Evolutionary conservation across 2,329 filamentous ascomycete genomes (phyloP).

Genomic region (Botrytis pseudocinerea): DNA sequence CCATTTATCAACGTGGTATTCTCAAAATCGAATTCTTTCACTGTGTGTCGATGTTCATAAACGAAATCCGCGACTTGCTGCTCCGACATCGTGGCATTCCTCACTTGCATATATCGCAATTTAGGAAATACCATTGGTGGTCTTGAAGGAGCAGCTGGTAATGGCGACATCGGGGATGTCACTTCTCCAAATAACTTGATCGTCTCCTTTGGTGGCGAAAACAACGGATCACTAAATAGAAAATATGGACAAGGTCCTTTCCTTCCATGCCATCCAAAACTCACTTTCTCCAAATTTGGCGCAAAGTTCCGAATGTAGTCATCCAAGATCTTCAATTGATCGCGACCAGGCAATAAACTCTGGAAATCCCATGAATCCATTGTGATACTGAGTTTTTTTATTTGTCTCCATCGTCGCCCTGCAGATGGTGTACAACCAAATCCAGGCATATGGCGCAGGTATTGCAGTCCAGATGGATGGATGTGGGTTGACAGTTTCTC

Average conservation of each 20-base stretch:
- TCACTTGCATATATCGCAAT: slow-evolving; percentile 67
- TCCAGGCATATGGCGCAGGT: slow-evolving; percentile 72
- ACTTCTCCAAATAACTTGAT: slow-evolving; percentile 65
- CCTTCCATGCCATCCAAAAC: slow-evolving; percentile 73
- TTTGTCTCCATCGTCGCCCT: slow-evolving; percentile 72
- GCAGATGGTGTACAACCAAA: slow-evolving; percentile 75
- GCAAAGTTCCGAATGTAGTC: slow-evolving; percentile 75
- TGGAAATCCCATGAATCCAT: slow-evolving; percentile 70
- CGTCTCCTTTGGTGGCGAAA: slow-evolving; percentile 54
- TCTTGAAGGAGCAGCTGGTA: slow-evolving; percentile 54
- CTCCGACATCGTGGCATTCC: slow-evolving; percentile 72
- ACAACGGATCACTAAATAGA: slow-evolving; percentile 64
- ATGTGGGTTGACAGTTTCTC: slow-evolving; percentile 71
- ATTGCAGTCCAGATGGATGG: slow-evolving; percentile 73
- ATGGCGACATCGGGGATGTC: slow-evolving; percentile 63
- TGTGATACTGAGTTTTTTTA: slow-evolving; percentile 70
- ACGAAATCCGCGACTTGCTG: slow-evolving; percentile 71
- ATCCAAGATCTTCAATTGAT: slow-evolving; percentile 77
- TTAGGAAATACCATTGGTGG: slow-evolving; percentile 65
- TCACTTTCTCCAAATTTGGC: slow-evolving; percentile 64
- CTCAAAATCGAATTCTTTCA: slow-evolving; percentile 79
- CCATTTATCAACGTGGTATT: slow-evolving; percentile 66
- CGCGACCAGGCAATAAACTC: slow-evolving; percentile 58
- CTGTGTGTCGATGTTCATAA: slow-evolving; percentile 62
- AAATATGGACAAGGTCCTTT: slow-evolving; percentile 74